A percentile compares a stretch with the other conserved stretches of the same genome.
phyloP scores from a whole-genome alignment of 2,329 filamentous ascomycete species.

The Trichophaea hybrida region DNA sequence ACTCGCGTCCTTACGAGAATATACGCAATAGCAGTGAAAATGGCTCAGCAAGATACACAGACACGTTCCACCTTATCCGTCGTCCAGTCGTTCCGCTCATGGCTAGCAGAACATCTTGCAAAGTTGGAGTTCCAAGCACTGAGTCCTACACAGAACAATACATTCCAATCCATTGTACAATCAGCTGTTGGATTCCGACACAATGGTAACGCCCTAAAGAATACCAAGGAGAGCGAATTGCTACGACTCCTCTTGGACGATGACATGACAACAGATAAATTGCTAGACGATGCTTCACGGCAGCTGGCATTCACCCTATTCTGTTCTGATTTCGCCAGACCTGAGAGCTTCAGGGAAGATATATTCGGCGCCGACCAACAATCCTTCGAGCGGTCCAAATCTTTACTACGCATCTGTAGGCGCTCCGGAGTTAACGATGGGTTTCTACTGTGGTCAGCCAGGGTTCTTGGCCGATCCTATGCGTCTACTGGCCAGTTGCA shows the following conservation, averaged over 20 bases:
- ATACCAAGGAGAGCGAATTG: constrained; percentile 62
- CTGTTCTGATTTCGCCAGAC: constrained; percentile 57
- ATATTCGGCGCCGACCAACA: constrained; percentile 53
- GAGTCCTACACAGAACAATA: constrained; percentile 37
- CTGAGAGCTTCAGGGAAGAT: constrained; percentile 45
- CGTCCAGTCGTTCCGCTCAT: constrained; percentile 48
- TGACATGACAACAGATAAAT: constrained; percentile 41
- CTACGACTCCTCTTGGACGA: constrained; percentile 70
- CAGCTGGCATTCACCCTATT: constrained; percentile 58
- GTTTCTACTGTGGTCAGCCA: constrained; percentile 74
- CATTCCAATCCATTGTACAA: constrained; percentile 53
- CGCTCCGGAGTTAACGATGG: constrained; percentile 47
- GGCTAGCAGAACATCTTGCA: constrained; percentile 58
- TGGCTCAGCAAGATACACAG: not conserved
- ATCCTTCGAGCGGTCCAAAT: constrained; percentile 46
- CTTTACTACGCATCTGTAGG: constrained; percentile 63
- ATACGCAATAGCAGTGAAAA: not conserved
- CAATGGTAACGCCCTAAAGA: constrained; percentile 53
- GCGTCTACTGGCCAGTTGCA: constrained; percentile 57
- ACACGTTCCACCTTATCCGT: constrained; percentile 37
- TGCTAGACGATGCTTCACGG: constrained; percentile 57
- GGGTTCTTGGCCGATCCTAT: constrained; percentile 71
- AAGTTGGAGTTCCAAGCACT: constrained; percentile 43
- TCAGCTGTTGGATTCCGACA: constrained; percentile 53
- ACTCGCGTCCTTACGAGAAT: constrained; percentile 54